Percentiles rank a stretch among this genome's conserved stretches.
Evolutionary conservation across 306 rosid species (phyloP).

Genomic region (Prunus mume): DNA sequence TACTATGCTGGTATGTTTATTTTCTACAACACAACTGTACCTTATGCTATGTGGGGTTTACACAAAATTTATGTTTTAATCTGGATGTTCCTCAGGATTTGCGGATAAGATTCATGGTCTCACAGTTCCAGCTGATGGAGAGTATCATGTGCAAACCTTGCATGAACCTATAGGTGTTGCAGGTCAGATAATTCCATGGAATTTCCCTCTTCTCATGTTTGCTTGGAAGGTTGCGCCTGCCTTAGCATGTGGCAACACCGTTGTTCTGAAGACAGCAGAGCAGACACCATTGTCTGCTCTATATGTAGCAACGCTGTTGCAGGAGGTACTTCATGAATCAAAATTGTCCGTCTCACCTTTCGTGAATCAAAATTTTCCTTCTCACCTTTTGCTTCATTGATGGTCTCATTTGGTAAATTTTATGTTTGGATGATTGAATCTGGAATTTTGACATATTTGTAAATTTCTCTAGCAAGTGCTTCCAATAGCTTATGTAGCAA

Average conservation of each 20-base stretch:
- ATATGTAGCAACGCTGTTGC: slow-evolving; percentile 57
- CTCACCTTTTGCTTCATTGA: background rate
- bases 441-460: background rate
- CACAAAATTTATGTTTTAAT: background rate
- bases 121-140: slow-evolving; percentile 82
- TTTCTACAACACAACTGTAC: background rate
- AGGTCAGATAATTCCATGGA: slow-evolving; percentile 98
- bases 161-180: slow-evolving; percentile 96
- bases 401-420: background rate
- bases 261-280: slow-evolving; percentile 88
- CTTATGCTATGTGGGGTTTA: background rate
- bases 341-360: background rate
- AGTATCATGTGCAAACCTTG: slow-evolving; percentile 69
- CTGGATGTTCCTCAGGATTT: slow-evolving; percentile 58
- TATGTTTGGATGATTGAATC: background rate
- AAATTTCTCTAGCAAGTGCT: background rate
- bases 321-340: slow-evolving; percentile 54
- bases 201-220: slow-evolving; percentile 90
- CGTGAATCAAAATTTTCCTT: background rate
- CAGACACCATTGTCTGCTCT: slow-evolving; percentile 92
- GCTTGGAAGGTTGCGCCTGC: slow-evolving; percentile 95
- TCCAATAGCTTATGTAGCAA: background rate
- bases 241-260: slow-evolving; percentile 81
- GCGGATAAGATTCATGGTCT: slow-evolving; percentile 95
- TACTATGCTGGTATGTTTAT: slow-evolving; percentile 72